A percentile compares a stretch with the other conserved stretches of the same genome.
These are phyloP conservation scores for Trametes villosa DNA, from an alignment of 768 basidiomycete species.

Conservation along the genomic window DNA sequence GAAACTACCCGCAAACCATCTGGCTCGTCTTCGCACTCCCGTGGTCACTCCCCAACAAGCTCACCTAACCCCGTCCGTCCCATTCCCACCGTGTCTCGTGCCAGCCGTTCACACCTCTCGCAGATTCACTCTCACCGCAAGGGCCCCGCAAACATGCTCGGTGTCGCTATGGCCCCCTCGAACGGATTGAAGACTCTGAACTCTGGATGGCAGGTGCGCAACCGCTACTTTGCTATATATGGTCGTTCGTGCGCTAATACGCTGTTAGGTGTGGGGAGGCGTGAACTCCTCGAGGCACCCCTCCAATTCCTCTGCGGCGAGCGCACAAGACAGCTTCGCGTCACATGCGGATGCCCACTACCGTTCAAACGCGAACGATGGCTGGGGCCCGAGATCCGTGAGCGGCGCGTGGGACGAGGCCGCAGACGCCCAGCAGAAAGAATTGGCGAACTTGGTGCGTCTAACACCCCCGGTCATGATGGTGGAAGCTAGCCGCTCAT, in stretches of 20 bases:
- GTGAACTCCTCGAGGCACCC: slow-evolving; percentile 56
- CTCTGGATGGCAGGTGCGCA: slow-evolving; percentile 70
- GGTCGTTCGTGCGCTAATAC: slow-evolving; percentile 10
- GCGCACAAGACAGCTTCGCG: slow-evolving; percentile 52
- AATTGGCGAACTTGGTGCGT: slow-evolving; percentile 53
- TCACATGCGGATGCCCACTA: slow-evolving; percentile 51
- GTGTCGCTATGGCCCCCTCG: slow-evolving; percentile 52
- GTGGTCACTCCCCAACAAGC: slow-evolving; percentile 61
- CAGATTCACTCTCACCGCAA: slow-evolving; percentile 44
- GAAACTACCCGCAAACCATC: slow-evolving; percentile 63
- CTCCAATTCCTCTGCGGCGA: slow-evolving; percentile 63
- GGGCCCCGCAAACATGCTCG: slow-evolving; percentile 55
- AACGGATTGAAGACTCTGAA: slow-evolving; percentile 56
- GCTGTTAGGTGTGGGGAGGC: slow-evolving; percentile 62
- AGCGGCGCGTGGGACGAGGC: slow-evolving; percentile 67
- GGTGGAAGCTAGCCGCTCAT: neutral
- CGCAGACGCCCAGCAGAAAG: slow-evolving; percentile 52
- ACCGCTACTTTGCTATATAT: slow-evolving; percentile 15
- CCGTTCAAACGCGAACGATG: slow-evolving; percentile 51
- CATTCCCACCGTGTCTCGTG: slow-evolving; percentile 39
- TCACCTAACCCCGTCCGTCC: slow-evolving; percentile 61
- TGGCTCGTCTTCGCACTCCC: slow-evolving; percentile 68
- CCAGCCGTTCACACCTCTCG: neutral
- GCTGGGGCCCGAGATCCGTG: slow-evolving; percentile 55
- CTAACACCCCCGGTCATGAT: neutral